Evolutionary conservation across 2,329 filamentous ascomycete species (phyloP).

Genomic region (Pseudohalonectria lignicola): DNA sequence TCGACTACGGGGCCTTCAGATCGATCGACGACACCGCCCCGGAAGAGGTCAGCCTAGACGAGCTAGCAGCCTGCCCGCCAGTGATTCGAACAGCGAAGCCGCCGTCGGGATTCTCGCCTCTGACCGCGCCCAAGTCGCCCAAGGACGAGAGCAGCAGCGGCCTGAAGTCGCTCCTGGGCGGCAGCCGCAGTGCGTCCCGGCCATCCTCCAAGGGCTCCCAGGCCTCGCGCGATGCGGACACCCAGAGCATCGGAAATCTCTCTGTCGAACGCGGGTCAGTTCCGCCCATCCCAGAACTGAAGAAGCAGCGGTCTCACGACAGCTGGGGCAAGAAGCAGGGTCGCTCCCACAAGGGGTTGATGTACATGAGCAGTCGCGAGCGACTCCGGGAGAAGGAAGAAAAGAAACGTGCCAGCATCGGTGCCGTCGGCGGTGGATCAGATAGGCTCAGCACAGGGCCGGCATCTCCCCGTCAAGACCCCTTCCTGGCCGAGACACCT

Average conservation of each 20-base stretch:
- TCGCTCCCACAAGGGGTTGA: slow-evolving; percentile 45
- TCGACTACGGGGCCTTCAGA: slow-evolving; percentile 61
- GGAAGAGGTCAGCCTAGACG: slow-evolving; percentile 39
- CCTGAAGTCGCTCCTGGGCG: slow-evolving; percentile 48
- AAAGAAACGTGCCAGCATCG: slow-evolving; percentile 40
- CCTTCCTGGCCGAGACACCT: slow-evolving; percentile 38
- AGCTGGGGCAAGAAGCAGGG: slow-evolving; percentile 50
- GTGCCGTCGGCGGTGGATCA: slow-evolving; percentile 24
- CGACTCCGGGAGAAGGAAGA: slow-evolving; percentile 54
- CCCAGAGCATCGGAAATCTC: slow-evolving; percentile 52
- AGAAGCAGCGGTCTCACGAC: slow-evolving; percentile 43
- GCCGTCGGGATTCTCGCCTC: slow-evolving; percentile 61
- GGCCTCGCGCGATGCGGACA: slow-evolving; percentile 44
- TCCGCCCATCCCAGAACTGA: slow-evolving; percentile 35
- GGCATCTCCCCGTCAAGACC: slow-evolving; percentile 27
- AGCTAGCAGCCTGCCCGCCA: slow-evolving; percentile 53
- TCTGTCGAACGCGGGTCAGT: slow-evolving; percentile 47
- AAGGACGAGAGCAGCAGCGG: slow-evolving; percentile 34
- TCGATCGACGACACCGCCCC: slow-evolving; percentile 37
- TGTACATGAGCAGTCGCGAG: slow-evolving; percentile 67
- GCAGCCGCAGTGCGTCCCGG: slow-evolving; percentile 32
- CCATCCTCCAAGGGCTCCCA: slow-evolving; percentile 49
- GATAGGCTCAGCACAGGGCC: slow-evolving; percentile 19
- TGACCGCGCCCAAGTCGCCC: slow-evolving; percentile 53
- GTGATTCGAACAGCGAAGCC: slow-evolving; percentile 74